Conservation (phyloP, 164 flowering plant genomes). For the Akebia trifoliata region DNA sequence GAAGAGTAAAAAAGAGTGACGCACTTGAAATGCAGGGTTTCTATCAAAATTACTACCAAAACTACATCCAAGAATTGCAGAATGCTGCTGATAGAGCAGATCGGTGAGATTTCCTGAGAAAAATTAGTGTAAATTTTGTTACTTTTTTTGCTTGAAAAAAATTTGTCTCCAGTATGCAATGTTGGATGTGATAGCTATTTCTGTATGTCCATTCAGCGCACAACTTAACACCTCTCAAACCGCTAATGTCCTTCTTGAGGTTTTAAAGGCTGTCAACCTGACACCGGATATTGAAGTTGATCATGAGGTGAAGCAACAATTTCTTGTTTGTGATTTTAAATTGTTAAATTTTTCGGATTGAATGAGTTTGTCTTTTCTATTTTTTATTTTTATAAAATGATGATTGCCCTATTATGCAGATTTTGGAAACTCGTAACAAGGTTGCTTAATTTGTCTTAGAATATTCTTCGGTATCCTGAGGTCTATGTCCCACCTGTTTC, state of each 20-base stretch:
- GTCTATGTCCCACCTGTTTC: slow-evolving; percentile 27
- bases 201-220: slow-evolving; percentile 49
- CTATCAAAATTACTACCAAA: slow-evolving; percentile 93
- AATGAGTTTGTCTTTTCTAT: neutral
- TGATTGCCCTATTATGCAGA: slow-evolving; percentile 28
- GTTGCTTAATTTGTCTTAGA: too few species aligned
- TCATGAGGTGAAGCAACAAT: slow-evolving; percentile 55
- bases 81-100: slow-evolving; percentile 94
- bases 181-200: neutral
- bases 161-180: neutral
- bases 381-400: neutral
- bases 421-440: slow-evolving; percentile 80
- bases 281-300: slow-evolving; percentile 85
- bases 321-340: neutral
- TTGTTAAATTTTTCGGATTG: neutral
- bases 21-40: slow-evolving; percentile 99
- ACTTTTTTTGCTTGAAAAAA: neutral
- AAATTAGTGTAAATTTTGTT: neutral
- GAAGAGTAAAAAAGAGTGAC: slow-evolving; percentile 73
- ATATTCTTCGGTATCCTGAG: slow-evolving; percentile 90
- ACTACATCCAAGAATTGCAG: slow-evolving; percentile 89
- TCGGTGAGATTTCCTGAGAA: slow-evolving; percentile 46
- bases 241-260: slow-evolving; percentile 97
- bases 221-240: slow-evolving; percentile 98
- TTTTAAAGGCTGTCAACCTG: slow-evolving; percentile 87